Conservation (phyloP, 352 stramenopile species). For the Phytophthora pistaciae region DNA sequence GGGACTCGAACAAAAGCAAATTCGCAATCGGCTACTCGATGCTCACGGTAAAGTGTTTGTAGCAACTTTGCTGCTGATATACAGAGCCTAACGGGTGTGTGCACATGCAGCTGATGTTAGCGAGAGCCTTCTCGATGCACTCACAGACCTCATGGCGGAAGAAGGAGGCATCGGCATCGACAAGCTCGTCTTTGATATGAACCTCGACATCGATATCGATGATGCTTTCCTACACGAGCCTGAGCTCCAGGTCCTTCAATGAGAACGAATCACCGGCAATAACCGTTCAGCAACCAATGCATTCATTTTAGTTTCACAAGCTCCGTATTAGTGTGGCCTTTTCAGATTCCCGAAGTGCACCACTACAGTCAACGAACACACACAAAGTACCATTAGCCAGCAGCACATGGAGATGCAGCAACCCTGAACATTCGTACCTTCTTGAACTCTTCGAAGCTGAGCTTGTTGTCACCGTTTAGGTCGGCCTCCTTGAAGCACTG, state of each 20-base stretch:
- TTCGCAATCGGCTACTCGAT: conserved; percentile 41
- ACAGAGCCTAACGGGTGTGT: conserved; percentile 12
- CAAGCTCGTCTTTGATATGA: conserved; percentile 43
- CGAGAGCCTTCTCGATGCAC: conserved; percentile 49
- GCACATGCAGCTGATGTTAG: conserved; percentile 44
- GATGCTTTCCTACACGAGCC: conserved; percentile 32
- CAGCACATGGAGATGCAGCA: conserved; percentile 7
- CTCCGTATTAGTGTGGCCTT: background rate
- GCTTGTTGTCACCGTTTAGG: conserved; percentile 84
- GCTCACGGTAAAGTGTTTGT: conserved; percentile 37
- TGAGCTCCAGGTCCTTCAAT: conserved; percentile 24
- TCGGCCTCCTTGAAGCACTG: conserved; percentile 91
- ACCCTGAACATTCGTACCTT: conserved; percentile 56
- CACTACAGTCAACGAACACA: conserved; percentile 29
- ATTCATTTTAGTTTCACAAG: conserved; percentile 38
- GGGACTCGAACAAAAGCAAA: conserved; percentile 33
- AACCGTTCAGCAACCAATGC: conserved; percentile 18
- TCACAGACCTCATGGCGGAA: conserved; percentile 54
- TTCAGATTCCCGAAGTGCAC: conserved; percentile 50
- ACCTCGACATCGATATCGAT: conserved; percentile 34
- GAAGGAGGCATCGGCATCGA: conserved; percentile 53
- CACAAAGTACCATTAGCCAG: conserved; percentile 19
- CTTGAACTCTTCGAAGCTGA: conserved; percentile 92
- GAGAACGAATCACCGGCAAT: background rate
- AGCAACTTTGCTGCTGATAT: conserved; percentile 7